These are phyloP conservation scores for Fraxinus cuspidata DNA, from an alignment of 257 asterid genomes.

Conservation along the genomic window DNA sequence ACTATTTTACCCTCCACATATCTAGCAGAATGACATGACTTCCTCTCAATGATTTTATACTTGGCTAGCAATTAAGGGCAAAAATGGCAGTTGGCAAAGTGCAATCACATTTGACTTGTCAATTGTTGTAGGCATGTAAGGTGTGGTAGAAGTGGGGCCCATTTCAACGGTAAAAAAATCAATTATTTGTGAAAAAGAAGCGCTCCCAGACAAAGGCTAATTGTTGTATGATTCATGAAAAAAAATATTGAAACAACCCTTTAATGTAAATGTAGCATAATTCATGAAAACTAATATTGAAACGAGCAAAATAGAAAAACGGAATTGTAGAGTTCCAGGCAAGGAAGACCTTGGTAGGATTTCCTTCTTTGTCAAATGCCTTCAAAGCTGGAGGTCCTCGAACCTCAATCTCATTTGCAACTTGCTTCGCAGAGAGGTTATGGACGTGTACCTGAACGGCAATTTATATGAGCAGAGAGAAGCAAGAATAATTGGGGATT, in stretches of 20 bases:
- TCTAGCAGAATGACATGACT: too few relatives aligned
- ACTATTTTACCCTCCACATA: too few relatives aligned
- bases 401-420: slow-evolving; percentile 71
- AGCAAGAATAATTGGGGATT: background rate
- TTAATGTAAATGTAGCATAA: slow-evolving; percentile 4
- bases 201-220: background rate
- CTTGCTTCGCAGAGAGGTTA: slow-evolving; percentile 67
- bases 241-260: background rate
- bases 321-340: slow-evolving; percentile 21
- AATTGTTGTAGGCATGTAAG: too few relatives aligned
- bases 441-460: slow-evolving; percentile 59
- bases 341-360: slow-evolving; percentile 83
- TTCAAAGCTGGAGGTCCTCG: slow-evolving; percentile 95
- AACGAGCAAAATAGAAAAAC: slow-evolving; percentile 17
- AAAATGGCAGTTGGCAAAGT: too few relatives aligned
- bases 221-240: background rate
- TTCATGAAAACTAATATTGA: background rate
- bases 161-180: too few relatives aligned
- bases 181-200: too few relatives aligned
- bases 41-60: too few relatives aligned
- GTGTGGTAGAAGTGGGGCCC: too few relatives aligned
- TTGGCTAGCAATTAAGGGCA: too few relatives aligned
- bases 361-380: slow-evolving; percentile 85
- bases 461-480: slow-evolving; percentile 25
- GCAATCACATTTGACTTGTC: too few relatives aligned